phyloP scores from a whole-genome alignment of 352 stramenopile species.

The Phytophthora lateralis region DNA sequence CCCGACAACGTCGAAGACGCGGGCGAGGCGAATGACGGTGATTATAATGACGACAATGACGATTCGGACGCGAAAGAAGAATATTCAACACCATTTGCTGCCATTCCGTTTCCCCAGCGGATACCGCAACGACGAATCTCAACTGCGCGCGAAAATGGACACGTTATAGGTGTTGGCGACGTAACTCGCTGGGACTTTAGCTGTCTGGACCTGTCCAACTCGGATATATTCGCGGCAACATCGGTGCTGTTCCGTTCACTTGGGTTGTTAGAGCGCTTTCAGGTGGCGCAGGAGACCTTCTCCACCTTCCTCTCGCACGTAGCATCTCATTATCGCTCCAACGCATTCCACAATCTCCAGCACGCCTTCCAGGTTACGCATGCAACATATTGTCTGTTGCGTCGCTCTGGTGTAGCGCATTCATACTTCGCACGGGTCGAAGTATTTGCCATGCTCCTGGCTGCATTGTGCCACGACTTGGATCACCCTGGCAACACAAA shows the following conservation, averaged over 20 bases:
- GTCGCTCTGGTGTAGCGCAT: slow-evolving; percentile 38
- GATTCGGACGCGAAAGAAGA: slow-evolving; percentile 17
- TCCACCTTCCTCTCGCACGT: slow-evolving; percentile 64
- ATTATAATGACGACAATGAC: slow-evolving; percentile 11
- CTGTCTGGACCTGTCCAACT: slow-evolving; percentile 56
- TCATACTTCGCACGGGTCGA: slow-evolving; percentile 55
- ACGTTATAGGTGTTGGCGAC: slow-evolving; percentile 52
- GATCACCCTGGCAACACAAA: slow-evolving; percentile 87
- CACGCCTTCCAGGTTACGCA: slow-evolving; percentile 79
- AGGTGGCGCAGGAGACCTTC: slow-evolving; percentile 56
- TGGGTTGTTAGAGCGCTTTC: slow-evolving; percentile 59
- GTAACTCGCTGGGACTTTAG: slow-evolving; percentile 60
- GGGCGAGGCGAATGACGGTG: slow-evolving; percentile 5
- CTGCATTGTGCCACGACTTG: slow-evolving; percentile 73
- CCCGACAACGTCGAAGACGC: slow-evolving; percentile 33
- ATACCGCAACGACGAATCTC: slow-evolving; percentile 24
- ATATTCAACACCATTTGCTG: slow-evolving; percentile 12
- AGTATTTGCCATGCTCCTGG: slow-evolving; percentile 59
- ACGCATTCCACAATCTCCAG: slow-evolving; percentile 81
- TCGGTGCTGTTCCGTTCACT: slow-evolving; percentile 63
- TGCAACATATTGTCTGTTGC: slow-evolving; percentile 53
- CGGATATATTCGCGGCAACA: slow-evolving; percentile 52
- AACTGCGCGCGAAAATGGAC: slow-evolving; percentile 21
- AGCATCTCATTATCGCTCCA: slow-evolving; percentile 61
- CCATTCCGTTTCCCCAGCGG: slow-evolving; percentile 17